Percentiles rank a stretch among this genome's conserved stretches.
These are phyloP conservation scores for Fusarium nodosum DNA, from an alignment of 2,329 filamentous ascomycete species.

Conservation along the genomic window DNA sequence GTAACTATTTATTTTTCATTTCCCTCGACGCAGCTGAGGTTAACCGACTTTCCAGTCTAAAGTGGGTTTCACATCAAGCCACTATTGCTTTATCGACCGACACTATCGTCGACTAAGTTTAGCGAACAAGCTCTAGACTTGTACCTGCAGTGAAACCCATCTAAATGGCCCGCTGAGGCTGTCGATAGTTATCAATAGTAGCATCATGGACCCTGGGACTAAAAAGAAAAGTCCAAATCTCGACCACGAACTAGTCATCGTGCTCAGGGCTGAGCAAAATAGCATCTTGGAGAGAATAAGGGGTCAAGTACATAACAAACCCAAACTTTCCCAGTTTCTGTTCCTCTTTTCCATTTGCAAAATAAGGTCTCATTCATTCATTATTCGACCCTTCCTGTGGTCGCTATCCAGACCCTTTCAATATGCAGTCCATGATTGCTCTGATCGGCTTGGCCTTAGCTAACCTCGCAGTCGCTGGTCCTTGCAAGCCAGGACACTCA, in stretches of 20 bases:
- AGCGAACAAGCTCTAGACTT: not conserved
- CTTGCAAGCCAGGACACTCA: not conserved
- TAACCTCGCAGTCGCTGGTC: not conserved
- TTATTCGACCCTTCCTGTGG: not conserved
- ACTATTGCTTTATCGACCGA: not conserved
- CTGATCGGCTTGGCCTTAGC: not conserved
- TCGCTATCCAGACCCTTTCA: not conserved
- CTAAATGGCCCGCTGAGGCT: not conserved
- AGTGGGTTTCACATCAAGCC: not conserved
- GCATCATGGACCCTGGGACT: not conserved
- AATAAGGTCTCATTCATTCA: not conserved
- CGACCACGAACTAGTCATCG: not conserved
- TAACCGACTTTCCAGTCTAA: not conserved
- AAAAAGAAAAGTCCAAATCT: not conserved
- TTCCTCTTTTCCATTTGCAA: rapidly evolving
- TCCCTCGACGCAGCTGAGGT: not conserved
- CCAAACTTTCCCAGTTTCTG: rapidly evolving
- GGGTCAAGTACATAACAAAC: not conserved
- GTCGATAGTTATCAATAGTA: not conserved
- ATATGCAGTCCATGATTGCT: not conserved
- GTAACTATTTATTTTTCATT: not conserved
- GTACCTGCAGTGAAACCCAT: not conserved
- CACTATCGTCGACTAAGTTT: not conserved
- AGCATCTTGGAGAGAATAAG: rapidly evolving
- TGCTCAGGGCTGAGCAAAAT: not conserved